phyloP scores from a whole-genome alignment of 2,329 filamentous ascomycete genomes.

The Monosporascus sp. region DNA sequence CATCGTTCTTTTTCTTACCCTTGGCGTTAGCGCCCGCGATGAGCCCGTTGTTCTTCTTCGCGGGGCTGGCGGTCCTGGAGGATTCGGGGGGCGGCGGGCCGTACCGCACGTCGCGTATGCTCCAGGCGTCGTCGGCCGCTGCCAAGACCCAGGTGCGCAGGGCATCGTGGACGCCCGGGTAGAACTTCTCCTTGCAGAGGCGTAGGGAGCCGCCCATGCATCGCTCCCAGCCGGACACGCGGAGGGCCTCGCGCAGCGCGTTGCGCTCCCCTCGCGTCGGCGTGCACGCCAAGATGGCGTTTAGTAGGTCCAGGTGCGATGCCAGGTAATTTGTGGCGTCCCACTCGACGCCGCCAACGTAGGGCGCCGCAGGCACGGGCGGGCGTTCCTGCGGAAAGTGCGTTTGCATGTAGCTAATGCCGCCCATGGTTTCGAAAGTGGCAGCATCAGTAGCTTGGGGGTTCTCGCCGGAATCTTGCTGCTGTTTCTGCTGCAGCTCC shows the following conservation, averaged over 20 bases:
- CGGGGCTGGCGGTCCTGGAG: conserved; percentile 34
- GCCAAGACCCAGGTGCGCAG: conserved; percentile 87
- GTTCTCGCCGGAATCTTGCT: background rate
- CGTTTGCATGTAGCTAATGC: conserved; percentile 57
- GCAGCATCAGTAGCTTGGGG: conserved; percentile 6
- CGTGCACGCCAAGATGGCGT: conserved; percentile 80
- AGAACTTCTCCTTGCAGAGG: conserved; percentile 97
- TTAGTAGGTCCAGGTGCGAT: conserved; percentile 86
- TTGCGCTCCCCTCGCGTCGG: conserved; percentile 69
- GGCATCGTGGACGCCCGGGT: conserved; percentile 83
- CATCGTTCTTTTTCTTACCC: conserved; percentile 38
- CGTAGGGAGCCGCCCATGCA: conserved; percentile 79
- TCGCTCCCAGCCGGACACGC: conserved; percentile 85
- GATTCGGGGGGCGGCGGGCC: conserved; percentile 43
- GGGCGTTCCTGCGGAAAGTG: conserved; percentile 83
- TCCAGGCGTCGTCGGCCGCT: conserved; percentile 82
- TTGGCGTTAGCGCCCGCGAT: conserved; percentile 26
- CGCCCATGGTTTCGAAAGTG: conserved; percentile 32
- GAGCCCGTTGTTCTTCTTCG: conserved; percentile 37
- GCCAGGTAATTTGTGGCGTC: conserved; percentile 96
- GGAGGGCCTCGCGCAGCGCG: conserved; percentile 67
- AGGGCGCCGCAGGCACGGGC: conserved; percentile 88
- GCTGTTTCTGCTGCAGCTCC: conserved; percentile 7
- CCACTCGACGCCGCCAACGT: conserved; percentile 97
- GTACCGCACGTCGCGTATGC: conserved; percentile 72